These are phyloP conservation scores for Ophiosphaerella narmari DNA, from an alignment of 2,329 filamentous ascomycete species.

Conservation along the genomic window DNA sequence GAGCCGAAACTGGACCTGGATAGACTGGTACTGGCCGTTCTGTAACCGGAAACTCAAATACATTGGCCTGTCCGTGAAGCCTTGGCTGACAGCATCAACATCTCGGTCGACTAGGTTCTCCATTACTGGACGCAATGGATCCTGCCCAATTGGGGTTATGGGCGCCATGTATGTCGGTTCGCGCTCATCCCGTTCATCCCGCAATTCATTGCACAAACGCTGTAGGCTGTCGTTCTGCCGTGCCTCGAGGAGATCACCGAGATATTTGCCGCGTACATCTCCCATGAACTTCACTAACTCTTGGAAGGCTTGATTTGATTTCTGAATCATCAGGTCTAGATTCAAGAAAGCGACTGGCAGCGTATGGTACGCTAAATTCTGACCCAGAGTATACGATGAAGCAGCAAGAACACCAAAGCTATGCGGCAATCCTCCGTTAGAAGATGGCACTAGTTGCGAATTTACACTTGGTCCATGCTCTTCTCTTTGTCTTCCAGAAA, in stretches of 20 bases:
- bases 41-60: slow-evolving; percentile 47
- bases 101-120: slow-evolving; percentile 48
- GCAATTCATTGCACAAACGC: slow-evolving; percentile 50
- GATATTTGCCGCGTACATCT: slow-evolving; percentile 45
- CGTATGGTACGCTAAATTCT: slow-evolving; percentile 33
- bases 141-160: slow-evolving; percentile 51
- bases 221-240: slow-evolving; percentile 50
- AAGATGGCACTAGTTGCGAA: slow-evolving; percentile 16
- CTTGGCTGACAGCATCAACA: slow-evolving; percentile 51
- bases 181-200: slow-evolving; percentile 52
- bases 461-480: slow-evolving; percentile 17
- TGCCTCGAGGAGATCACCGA: slow-evolving; percentile 51
- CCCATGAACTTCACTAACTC: slow-evolving; percentile 48
- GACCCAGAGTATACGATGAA: slow-evolving; percentile 27
- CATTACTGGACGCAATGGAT: slow-evolving; percentile 49
- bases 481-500: slow-evolving; percentile 20
- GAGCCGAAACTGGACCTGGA: slow-evolving; percentile 42
- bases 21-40: slow-evolving; percentile 39
- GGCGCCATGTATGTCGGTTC: slow-evolving; percentile 58
- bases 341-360: slow-evolving; percentile 51
- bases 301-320: slow-evolving; percentile 52
- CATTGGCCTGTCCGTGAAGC: slow-evolving; percentile 49
- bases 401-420: slow-evolving; percentile 26
- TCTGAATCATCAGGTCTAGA: slow-evolving; percentile 54
- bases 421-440: slow-evolving; percentile 17